Conservation (phyloP, 352 stramenopile species). For the Pythium aquatile region DNA sequence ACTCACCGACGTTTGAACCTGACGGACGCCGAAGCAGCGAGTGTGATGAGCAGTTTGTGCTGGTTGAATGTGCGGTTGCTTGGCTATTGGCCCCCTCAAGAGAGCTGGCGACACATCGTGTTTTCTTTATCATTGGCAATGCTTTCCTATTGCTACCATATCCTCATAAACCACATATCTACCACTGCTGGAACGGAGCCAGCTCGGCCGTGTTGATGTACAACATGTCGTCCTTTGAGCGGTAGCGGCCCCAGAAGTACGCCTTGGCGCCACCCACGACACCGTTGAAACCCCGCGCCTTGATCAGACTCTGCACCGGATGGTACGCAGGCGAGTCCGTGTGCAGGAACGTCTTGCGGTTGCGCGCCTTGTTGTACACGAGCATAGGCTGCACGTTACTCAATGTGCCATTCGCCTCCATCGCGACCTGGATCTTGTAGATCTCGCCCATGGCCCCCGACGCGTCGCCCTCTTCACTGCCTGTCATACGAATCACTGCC, state of each 20-base stretch:
- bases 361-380: conserved; percentile 87
- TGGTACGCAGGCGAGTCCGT: conserved; percentile 76
- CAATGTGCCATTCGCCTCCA: conserved; percentile 55
- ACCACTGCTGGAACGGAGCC: conserved; percentile 79
- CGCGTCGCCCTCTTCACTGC: conserved; percentile 60
- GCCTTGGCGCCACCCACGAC: conserved; percentile 76
- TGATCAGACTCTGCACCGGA: conserved; percentile 61
- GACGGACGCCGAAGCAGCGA: no score
- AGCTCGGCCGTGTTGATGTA: conserved; percentile 87
- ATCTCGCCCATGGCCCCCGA: conserved; percentile 80
- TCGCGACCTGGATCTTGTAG: conserved; percentile 89
- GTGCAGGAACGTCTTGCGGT: conserved; percentile 87
- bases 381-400: conserved; percentile 83
- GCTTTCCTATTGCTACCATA: conserved; percentile 1
- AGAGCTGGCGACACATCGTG: no score
- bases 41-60: no score
- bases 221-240: conserved; percentile 79
- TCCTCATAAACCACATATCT: conserved; percentile 9
- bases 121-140: neutral
- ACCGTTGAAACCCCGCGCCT: conserved; percentile 51
- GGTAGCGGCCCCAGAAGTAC: conserved; percentile 88
- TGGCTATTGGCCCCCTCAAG: no score
- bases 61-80: no score
- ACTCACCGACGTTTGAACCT: no score
- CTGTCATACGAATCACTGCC: conserved; percentile 85